A percentile compares a stretch with the other conserved stretches of the same genome.
phyloP scores from a whole-genome alignment of 2,329 filamentous ascomycete genomes.

The Neoarthrinium moseri region DNA sequence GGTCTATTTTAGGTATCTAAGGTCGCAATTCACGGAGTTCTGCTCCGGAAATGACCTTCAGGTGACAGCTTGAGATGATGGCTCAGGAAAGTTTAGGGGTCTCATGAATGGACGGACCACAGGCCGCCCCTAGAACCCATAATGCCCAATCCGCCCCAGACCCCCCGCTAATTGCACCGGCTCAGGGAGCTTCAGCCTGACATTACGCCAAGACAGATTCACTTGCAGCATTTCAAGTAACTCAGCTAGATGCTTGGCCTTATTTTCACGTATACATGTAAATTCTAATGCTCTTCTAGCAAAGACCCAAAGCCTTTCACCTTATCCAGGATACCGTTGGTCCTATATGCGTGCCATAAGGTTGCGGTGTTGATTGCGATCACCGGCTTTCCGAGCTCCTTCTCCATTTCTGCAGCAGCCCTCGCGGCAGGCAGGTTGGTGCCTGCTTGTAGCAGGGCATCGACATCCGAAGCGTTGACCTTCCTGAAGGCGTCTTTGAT shows the following conservation, averaged over 20 bases:
- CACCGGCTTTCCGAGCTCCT: constrained; percentile 24
- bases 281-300: constrained; percentile 13
- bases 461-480: constrained; percentile 21
- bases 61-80: no score
- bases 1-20: no score
- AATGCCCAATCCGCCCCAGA: no score
- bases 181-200: no score
- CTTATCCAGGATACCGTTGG: constrained; percentile 24
- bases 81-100: no score
- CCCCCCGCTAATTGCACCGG: no score
- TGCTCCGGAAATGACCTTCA: no score
- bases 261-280: neutral
- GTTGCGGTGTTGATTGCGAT: constrained; percentile 32
- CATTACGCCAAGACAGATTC: no score
- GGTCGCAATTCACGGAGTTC: no score
- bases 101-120: no score
- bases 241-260: neutral
- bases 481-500: constrained; percentile 25
- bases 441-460: constrained; percentile 29
- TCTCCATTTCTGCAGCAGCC: constrained; percentile 26
- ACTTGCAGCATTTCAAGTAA: no score
- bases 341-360: constrained; percentile 27
- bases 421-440: constrained; percentile 30
- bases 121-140: no score
- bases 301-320: constrained; percentile 17